Conservation (phyloP, 2,329 filamentous ascomycete species). For the Colletotrichum kahawae region DNA sequence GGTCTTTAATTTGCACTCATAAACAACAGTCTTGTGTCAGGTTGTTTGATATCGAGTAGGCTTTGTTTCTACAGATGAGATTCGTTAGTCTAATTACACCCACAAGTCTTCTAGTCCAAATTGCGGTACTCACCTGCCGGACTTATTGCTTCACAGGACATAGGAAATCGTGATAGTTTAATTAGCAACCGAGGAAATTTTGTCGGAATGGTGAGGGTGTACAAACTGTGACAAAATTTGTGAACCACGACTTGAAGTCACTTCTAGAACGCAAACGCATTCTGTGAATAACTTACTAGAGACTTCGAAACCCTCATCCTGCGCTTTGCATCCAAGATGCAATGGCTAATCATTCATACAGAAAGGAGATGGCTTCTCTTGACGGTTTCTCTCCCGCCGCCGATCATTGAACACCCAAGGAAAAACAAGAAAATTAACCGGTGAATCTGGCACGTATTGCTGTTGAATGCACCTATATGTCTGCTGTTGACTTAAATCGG, state of each 20-base stretch:
- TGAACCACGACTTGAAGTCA: rapidly evolving
- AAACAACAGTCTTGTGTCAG: rapidly evolving
- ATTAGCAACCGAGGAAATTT: not conserved
- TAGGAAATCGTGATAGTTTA: not conserved
- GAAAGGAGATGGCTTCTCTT: not conserved
- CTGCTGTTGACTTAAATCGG: rapidly evolving
- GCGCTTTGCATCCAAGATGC: rapidly evolving
- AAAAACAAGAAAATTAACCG: not conserved
- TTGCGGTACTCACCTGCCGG: not conserved
- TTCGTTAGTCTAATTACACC: not conserved
- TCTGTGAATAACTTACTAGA: not conserved
- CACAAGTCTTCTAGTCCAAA: not conserved
- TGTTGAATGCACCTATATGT: not conserved
- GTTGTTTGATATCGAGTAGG: rapidly evolving
- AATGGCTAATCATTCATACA: not conserved
- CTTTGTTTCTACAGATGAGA: not conserved
- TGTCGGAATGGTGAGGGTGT: not conserved
- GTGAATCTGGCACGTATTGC: not conserved
- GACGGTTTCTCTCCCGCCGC: rapidly evolving
- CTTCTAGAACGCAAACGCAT: not conserved
- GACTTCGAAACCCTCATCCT: not conserved
- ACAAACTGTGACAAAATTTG: not conserved
- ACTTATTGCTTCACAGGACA: too few relatives aligned
- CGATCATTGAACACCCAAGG: rapidly evolving
- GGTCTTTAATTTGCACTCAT: rapidly evolving